Base-by-base conservation (phyloP, 2,329 filamentous ascomycete genomes). In the Trichoderma atroviride region DNA sequence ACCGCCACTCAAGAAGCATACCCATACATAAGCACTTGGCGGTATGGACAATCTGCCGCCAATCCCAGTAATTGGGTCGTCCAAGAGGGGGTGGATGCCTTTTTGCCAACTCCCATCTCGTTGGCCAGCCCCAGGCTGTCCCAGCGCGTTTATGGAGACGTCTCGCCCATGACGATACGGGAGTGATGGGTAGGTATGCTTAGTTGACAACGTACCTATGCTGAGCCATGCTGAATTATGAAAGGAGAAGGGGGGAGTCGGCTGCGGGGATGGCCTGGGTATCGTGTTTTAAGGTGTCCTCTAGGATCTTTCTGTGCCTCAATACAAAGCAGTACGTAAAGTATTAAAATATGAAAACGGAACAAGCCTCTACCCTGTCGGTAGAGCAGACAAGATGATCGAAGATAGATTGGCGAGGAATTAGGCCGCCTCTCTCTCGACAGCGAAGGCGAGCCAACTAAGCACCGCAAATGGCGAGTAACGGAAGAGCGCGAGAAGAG, bases 201-300 rank as follows among this genome's bases (percentile, higher is more conserved):
- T 47, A 33, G 16, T 47, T 33, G 43, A 40, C 55, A 67, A 73
- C 72, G 55, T 74, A 74, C 72, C 78, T 76, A 66, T 79, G 78
- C 73, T 79, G 78, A 72, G 78, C 77, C 78, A 79, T 79, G 56
- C 72, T 74, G 70, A 69, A 74, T 73, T 65, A 63, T 58, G 67
- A 58, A 58, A 59, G 56, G 33, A 52, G 58, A 61, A 58, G 55
- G 24, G n/a, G 14, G 50, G 22, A 56, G 35, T 35, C 22, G 13
- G 29, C 40, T 50, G 63, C 40, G 63, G 63, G 16, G 69, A 37
- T 55, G 62, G 35, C 65, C 66, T 68, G 52, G 61, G 66, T 68
- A 71, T 70, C 66, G 50, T 64, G 57, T 59, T 50, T 64, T 22
- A 53, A 69, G 55, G 35, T 29, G 66, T 31, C 53, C 27, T 67